These are phyloP conservation scores for Coniochaeta hoffmannii DNA, from an alignment of 2,329 filamentous ascomycete genomes.

Conservation along the genomic window DNA sequence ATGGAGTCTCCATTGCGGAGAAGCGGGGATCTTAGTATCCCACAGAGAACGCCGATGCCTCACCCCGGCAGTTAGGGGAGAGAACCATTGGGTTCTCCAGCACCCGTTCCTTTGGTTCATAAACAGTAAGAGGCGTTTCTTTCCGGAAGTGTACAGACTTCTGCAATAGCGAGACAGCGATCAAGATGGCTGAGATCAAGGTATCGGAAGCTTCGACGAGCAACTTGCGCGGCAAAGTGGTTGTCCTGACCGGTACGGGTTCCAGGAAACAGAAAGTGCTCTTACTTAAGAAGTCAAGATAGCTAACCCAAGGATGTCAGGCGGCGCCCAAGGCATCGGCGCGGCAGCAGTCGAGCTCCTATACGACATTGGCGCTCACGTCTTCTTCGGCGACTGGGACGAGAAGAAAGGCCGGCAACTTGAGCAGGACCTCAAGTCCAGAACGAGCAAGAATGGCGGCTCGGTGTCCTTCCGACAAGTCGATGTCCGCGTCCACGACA, in stretches of 20 bases:
- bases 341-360: constrained; percentile 15
- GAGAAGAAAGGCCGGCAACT: constrained; percentile 11
- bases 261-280: not conserved
- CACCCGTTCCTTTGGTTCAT: not conserved
- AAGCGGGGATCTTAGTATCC: not conserved
- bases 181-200: constrained; percentile 9
- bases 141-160: not conserved
- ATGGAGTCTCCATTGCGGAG: not conserved
- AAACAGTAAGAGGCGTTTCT: not conserved
- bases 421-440: constrained; percentile 6
- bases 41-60: not conserved
- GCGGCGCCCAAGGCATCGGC: constrained; percentile 19
- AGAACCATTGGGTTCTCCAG: not conserved
- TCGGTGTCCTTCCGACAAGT: constrained; percentile 28
- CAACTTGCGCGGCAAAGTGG: constrained; percentile 11
- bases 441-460: constrained; percentile 6
- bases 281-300: not conserved
- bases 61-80: not conserved
- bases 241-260: constrained; percentile 12
- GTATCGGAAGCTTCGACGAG: constrained; percentile 6
- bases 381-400: constrained; percentile 20
- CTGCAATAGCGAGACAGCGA: not conserved
- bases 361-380: constrained; percentile 14
- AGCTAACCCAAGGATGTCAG: constrained; percentile 4
- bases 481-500: constrained; percentile 38